Evolutionary conservation across 495 filamentous ascomycete genomes (phyloP), one percentile per base, ranked within the genome.

Genomic region (Clohesyomyces aquaticus): DNA sequence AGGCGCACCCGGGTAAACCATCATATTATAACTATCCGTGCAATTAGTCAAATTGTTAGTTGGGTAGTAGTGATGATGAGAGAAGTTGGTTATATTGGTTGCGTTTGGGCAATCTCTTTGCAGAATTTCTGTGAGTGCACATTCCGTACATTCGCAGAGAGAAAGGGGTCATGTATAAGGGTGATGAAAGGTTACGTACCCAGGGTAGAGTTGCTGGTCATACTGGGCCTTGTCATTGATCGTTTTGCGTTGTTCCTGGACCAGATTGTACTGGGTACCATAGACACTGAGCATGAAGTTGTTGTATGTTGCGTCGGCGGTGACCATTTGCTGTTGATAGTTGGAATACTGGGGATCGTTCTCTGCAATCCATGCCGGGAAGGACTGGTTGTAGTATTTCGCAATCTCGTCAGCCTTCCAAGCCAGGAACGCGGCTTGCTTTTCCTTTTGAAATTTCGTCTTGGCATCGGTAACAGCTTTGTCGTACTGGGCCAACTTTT

Each of bases 341-440:
- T 60, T 60, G 45, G 56, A 19, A 41, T 60, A 60, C n/a, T 60
- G 43, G n/a, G 56, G 56, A 26, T 60, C 56, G 28, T 60, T 60
- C 16, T 60, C 56, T 14, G 45, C 27, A 38, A 60, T 28, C 56
- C 56, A 60, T 8, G 6, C 25, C 28, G 49, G 56, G 56, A 60
- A 60, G 16, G 56, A 60, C 28, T 60, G 56, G 46, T 60, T 60
- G 56, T 49, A 60, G 56, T 60, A 60, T 19, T 60, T 42, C 2
- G 56, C 56, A 51, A 60, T 43, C 12, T 50, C 38, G 29, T 60
- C 56, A n/a, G 25, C 23, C 26, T 28, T 49, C 56, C 56, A 60
- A 11, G 56, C 19, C 3, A 51, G 26, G 45, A 60, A 60, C 2
- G 56, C 56, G 8, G 56, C 23, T 6, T 35, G 35, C 56, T 60